phyloP scores from a whole-genome alignment of 2,329 filamentous ascomycete genomes.

The Fusarium mexicanum region DNA sequence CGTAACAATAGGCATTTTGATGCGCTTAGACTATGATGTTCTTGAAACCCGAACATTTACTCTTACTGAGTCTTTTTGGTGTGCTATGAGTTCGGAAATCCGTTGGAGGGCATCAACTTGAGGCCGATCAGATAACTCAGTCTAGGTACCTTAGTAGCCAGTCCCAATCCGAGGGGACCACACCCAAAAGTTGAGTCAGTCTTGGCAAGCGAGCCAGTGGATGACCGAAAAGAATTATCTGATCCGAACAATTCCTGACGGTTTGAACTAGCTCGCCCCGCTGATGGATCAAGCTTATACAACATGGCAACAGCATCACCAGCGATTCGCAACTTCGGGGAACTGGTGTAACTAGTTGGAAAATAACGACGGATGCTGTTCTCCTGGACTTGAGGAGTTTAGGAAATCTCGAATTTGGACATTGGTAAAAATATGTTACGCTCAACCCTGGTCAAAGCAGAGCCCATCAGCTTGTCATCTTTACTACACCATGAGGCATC shows the following conservation, averaged over 20 bases:
- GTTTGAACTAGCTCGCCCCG: not conserved
- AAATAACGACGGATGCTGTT: not conserved
- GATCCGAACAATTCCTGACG: conserved; percentile 45
- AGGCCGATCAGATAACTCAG: conserved; percentile 30
- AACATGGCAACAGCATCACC: not conserved
- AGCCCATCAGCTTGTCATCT: not conserved
- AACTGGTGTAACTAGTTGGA: not conserved
- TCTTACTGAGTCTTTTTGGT: not conserved
- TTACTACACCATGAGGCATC: not conserved
- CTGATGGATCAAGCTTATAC: not conserved
- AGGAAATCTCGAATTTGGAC: not conserved
- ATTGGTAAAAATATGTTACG: not conserved
- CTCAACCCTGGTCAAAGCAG: not conserved
- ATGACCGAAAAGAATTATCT: conserved; percentile 47
- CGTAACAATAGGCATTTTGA: not conserved
- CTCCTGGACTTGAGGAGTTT: not conserved
- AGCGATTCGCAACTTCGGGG: not conserved
- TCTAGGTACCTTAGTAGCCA: not conserved
- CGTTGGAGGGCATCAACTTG: not conserved
- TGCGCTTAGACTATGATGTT: not conserved
- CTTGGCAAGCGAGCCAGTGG: not conserved
- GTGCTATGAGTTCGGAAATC: not conserved
- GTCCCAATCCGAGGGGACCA: not conserved
- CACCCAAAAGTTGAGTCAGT: not conserved
- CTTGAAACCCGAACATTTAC: not conserved